Evolutionary conservation across 1,139 yeast species (phyloP).

Genomic region (Geotrichum carabidarum): DNA sequence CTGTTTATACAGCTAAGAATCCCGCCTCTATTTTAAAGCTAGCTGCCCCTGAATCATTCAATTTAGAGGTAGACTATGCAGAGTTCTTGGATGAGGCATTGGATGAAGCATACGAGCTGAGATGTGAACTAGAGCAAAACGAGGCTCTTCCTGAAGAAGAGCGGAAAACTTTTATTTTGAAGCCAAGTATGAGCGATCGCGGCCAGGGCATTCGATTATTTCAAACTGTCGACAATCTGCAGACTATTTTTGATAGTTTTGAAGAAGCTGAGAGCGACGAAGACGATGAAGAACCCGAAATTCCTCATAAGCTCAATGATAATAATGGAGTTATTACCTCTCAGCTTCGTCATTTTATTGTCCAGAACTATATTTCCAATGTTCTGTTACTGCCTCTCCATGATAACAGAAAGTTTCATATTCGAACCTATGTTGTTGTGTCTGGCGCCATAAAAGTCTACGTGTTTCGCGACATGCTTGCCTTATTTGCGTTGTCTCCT

Average conservation of each 20-base stretch:
- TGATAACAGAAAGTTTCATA: slow-evolving; percentile 75
- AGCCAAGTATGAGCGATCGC: slow-evolving; percentile 95
- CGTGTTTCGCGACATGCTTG: slow-evolving; percentile 72
- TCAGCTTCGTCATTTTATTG: slow-evolving; percentile 83
- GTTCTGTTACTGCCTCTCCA: slow-evolving; percentile 64
- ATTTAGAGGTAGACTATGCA: slow-evolving; percentile 89
- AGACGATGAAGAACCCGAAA: slow-evolving; percentile 48
- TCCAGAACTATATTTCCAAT: slow-evolving; percentile 66
- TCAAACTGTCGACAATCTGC: slow-evolving; percentile 70
- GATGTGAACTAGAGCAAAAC: slow-evolving; percentile 64
- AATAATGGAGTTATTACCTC: slow-evolving; percentile 58
- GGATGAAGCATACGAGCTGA: slow-evolving; percentile 84
- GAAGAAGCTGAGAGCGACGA: slow-evolving; percentile 63
- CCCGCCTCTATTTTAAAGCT: slow-evolving; percentile 56
- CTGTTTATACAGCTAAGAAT: slow-evolving; percentile 64
- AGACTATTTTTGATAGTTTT: slow-evolving; percentile 74
- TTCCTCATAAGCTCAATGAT: slow-evolving; percentile 37
- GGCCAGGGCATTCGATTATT: slow-evolving; percentile 92
- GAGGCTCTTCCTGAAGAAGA: slow-evolving; percentile 28
- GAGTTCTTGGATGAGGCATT: slow-evolving; percentile 90
- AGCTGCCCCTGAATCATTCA: slow-evolving; percentile 71
- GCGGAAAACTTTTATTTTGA: slow-evolving; percentile 69
- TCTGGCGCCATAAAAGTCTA: slow-evolving; percentile 68
- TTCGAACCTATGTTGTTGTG: slow-evolving; percentile 79
- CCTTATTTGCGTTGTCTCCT: slow-evolving; percentile 63